Base-by-base conservation (phyloP, 2,329 filamentous ascomycete genomes). In the Penicillium concentricum region DNA sequence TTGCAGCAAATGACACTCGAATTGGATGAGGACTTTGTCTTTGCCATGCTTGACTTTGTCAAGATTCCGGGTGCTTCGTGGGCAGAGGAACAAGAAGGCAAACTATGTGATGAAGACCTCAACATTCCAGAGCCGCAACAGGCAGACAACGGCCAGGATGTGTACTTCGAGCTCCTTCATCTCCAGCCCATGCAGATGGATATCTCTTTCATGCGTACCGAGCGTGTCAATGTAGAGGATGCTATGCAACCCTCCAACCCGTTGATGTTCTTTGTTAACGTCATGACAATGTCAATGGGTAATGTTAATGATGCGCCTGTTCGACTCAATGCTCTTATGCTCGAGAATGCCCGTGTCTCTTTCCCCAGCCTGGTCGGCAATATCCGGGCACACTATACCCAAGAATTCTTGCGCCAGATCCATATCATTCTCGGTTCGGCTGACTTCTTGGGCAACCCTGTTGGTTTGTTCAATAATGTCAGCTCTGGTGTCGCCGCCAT, bases 291-390 rank as follows among this genome's bases (percentile, higher is more conserved):
- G 94, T 96, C 94, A 15, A 94, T 99, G 68, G 94, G 94, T 62
- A 99, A 99, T 68, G 91, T 99, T 79, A 99, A 99, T 68, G 95
- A 99, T 75, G 94, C 94, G 7, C 95, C 94, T 0, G 87, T 99
- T 51, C 87, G 91, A 46, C 86, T 99, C 71, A 99, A 97, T 61
- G 91, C 94, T 1, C 80, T 99, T 24, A 90, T 99, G 79, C 79
- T 99, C 24, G 94, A 99, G 74, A 99, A 99, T 67, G 92, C 94
- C 43, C 87, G 94, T 28, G 89, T 99, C 5, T 96, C 94, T 0
- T 87, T 92, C 8, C 87, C 88, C 5, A 86, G 96, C 1, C 81
- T 99, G 43, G 83, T 92, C 22, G 88, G 90, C 71, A 96, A 92
- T 71, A 86, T 99, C 53, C 89, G 90, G 47, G 95, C 88, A 65